phyloP scores from a whole-genome alignment of 2,329 filamentous ascomycete species.

The Colletotrichum tabaci region DNA sequence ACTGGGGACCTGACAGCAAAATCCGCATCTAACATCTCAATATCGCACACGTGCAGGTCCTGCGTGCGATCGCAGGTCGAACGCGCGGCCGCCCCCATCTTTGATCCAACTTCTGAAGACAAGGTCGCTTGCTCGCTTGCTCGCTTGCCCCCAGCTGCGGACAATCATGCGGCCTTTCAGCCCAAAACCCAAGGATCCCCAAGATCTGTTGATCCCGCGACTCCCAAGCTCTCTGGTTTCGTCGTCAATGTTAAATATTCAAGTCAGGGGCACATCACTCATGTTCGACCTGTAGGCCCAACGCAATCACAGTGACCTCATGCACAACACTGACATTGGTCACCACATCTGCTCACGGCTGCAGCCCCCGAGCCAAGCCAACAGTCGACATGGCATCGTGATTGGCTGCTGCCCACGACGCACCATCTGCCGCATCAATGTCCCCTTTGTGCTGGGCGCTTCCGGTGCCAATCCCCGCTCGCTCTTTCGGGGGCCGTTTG shows the following conservation, averaged over 20 bases:
- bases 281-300: too few relatives aligned
- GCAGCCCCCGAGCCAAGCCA: slow-evolving; percentile 33
- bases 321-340: slow-evolving; percentile 3
- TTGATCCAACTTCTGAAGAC: not conserved
- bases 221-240: not conserved
- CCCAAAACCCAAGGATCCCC: not conserved
- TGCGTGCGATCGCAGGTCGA: not conserved
- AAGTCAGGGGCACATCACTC: not conserved
- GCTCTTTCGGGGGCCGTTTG: slow-evolving; percentile 13
- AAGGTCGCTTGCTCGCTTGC: not conserved
- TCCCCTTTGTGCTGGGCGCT: slow-evolving; percentile 35
- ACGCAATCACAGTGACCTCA: not conserved
- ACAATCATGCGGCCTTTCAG: not conserved
- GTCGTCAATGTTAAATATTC: not conserved
- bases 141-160: not conserved
- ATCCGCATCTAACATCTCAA: not conserved
- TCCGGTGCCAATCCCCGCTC: slow-evolving; percentile 40
- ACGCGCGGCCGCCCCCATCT: not conserved
- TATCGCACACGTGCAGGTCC: not conserved
- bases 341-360: not conserved
- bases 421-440: slow-evolving; percentile 27
- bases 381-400: slow-evolving; percentile 11
- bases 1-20: not conserved
- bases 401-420: slow-evolving; percentile 16
- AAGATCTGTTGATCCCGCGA: not conserved